Conservation (phyloP, 768 basidiomycete species). For the Megacollybia marginata region DNA sequence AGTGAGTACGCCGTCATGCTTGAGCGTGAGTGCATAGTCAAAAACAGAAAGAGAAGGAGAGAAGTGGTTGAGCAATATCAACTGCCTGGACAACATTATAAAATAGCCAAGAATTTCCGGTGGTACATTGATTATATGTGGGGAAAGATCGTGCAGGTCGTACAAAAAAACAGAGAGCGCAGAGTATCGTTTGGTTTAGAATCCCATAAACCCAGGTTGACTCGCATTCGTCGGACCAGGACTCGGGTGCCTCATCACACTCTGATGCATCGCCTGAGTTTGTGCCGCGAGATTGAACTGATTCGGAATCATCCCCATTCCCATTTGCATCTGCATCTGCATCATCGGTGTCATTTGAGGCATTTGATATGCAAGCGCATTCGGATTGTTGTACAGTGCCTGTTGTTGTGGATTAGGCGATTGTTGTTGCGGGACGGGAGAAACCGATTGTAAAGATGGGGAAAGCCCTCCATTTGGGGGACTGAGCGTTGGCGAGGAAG, state of each 20-base stretch:
- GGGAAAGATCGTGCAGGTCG: conserved; percentile 2
- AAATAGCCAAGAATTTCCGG: neutral
- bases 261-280: conserved; percentile 76
- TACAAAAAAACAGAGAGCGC: neutral
- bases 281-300: conserved; percentile 27
- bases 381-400: conserved; percentile 43
- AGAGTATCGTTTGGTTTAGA: conserved; percentile 5
- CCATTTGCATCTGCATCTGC: conserved; percentile 54
- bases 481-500: conserved; percentile 30
- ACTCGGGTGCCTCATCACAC: conserved; percentile 78
- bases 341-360: conserved; percentile 57
- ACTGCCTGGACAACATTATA: neutral
- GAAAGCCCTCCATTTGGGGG: conserved; percentile 29
- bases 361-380: conserved; percentile 49
- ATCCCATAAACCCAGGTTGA: conserved; percentile 16
- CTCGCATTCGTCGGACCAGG: conserved; percentile 28
- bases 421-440: conserved; percentile 24
- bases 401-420: conserved; percentile 33
- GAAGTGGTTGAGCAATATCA: conserved; percentile 2
- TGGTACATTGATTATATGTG: neutral
- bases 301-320: conserved; percentile 43
- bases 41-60: conserved; percentile 8
- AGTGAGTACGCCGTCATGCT: too few relatives aligned
- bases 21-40: too few relatives aligned
- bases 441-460: conserved; percentile 29